Evolutionary conservation across 2,329 filamentous ascomycete genomes (phyloP).

Genomic region (Domatiomyces catenatus): DNA sequence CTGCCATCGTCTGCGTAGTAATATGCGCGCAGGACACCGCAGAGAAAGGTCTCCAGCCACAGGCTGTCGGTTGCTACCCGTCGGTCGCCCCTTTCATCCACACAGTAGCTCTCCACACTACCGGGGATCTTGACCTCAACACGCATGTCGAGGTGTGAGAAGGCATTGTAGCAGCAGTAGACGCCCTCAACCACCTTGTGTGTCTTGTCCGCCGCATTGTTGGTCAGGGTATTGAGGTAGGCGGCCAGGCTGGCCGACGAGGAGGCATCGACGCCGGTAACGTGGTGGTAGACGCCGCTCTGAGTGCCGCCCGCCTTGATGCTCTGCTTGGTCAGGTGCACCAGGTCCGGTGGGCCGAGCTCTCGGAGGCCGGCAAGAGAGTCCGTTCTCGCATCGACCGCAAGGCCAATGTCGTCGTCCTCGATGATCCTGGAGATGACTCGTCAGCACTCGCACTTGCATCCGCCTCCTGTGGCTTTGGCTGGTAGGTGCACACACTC

Average conservation of each 20-base stretch:
- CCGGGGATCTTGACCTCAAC: slow-evolving; percentile 95
- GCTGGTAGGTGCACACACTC: slow-evolving; percentile 41
- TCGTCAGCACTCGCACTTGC: slow-evolving; percentile 6
- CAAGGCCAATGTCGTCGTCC: slow-evolving; percentile 68
- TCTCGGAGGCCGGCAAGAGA: slow-evolving; percentile 73
- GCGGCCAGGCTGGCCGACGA: slow-evolving; percentile 92
- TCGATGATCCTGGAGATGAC: slow-evolving; percentile 60
- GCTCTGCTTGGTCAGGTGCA: slow-evolving; percentile 75
- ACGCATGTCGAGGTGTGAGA: slow-evolving; percentile 94
- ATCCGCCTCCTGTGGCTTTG: neutral
- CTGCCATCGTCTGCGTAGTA: slow-evolving; percentile 93
- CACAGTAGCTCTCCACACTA: slow-evolving; percentile 90
- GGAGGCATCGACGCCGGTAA: slow-evolving; percentile 90
- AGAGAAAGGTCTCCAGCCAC: slow-evolving; percentile 95
- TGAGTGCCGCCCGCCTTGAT: slow-evolving; percentile 33
- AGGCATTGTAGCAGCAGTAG: slow-evolving; percentile 99
- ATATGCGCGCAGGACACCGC: slow-evolving; percentile 84
- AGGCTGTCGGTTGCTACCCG: slow-evolving; percentile 81
- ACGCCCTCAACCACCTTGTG: slow-evolving; percentile 86
- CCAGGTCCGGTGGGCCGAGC: slow-evolving; percentile 86
- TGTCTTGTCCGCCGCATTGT: slow-evolving; percentile 67
- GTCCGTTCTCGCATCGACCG: slow-evolving; percentile 84
- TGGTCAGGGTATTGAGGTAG: slow-evolving; percentile 95
- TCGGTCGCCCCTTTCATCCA: slow-evolving; percentile 93
- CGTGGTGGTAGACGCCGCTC: slow-evolving; percentile 93